Evolutionary conservation across 2,329 filamentous ascomycete species (phyloP), one percentile per base, ranked within the genome.

Genomic region (Ascochyta viciae-villosae): DNA sequence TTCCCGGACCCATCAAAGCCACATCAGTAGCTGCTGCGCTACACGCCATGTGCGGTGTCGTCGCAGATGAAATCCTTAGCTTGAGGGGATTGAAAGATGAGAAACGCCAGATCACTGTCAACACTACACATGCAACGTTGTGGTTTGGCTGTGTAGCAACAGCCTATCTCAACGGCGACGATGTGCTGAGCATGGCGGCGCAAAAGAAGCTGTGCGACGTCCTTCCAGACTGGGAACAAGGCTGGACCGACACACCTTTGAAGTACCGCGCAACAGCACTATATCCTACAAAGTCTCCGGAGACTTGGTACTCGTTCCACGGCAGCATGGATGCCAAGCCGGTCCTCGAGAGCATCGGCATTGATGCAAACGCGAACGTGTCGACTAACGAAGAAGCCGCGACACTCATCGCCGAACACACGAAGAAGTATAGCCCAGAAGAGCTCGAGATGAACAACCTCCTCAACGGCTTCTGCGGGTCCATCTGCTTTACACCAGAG

Each of bases 241-340:
- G 75, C 2, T 76, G 76, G 64, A 66, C 67, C 4, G 65, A 68
- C 45, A 70, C 72, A 13, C 64, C 76, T 0, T 64, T 81, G 43
- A 73, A 74, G 29, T 77, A 76, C 39, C 76, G 81, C 42, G 38
- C 63, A 7, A 64, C 61, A 7, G 63, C 52, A 6, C 29, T 64
- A 2, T 84, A 83, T 58, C 78, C 77, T 7, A 84, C 82, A 0
- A 77, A 74, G n/a, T 69, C 80, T 31, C 53, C 57, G 0, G 71
- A 74, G 0, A 75, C 78, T 0, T 83, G 79, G 78, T 85, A 82
- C 63, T 80, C 80, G 10, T 71, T 85, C 0, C 81, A 84, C 49
- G 82, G 82, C 5, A 82, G 78, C 0, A 71, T 84, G 40, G 66
- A 81, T 33, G 77, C 81, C 0, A 64, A 67, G 2, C 73, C 76